Percentiles rank a stretch among this genome's conserved stretches.
Conservation (phyloP, 164 flowering plant species). For the Annona cherimola region DNA sequence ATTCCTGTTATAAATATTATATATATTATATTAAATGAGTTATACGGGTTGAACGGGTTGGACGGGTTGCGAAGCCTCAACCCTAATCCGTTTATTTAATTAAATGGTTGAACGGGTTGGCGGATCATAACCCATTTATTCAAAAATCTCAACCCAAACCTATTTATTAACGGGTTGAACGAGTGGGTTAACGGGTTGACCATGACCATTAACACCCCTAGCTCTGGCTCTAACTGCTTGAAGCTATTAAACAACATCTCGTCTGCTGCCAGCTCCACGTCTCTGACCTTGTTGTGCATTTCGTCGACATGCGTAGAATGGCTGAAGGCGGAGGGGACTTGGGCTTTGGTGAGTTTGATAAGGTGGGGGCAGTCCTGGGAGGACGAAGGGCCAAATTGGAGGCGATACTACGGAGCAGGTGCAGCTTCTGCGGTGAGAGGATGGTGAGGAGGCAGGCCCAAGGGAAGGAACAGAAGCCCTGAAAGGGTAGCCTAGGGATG, state of each 20-base stretch:
- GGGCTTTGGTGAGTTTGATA: conserved; percentile 27
- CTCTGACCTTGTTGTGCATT: conserved; percentile 3
- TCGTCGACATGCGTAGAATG: background rate
- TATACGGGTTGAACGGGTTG: too few species aligned
- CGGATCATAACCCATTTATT: too few species aligned
- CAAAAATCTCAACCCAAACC: too few species aligned
- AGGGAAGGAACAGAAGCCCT: conserved; percentile 31
- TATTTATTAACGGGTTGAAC: too few species aligned
- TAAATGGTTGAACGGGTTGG: too few species aligned
- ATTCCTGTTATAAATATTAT: too few species aligned
- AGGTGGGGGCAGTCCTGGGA: conserved; percentile 35
- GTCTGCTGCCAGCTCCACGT: conserved; percentile 22
- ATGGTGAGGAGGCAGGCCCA: conserved; percentile 16
- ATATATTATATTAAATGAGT: too few species aligned
- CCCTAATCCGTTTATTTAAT: too few species aligned
- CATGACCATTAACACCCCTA: too few species aligned
- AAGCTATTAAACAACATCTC: conserved; percentile 41
- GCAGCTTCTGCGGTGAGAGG: background rate
- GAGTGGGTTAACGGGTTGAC: too few species aligned
- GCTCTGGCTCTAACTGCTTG: conserved; percentile 34
- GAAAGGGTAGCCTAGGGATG: conserved; percentile 30
- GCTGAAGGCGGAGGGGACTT: conserved; percentile 12
- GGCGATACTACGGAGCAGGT: conserved; percentile 5
- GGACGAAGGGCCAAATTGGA: conserved; percentile 21
- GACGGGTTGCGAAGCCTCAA: too few species aligned